Conservation (phyloP, 208 protist genomes). For the Trypanosoma scelopori region DNA sequence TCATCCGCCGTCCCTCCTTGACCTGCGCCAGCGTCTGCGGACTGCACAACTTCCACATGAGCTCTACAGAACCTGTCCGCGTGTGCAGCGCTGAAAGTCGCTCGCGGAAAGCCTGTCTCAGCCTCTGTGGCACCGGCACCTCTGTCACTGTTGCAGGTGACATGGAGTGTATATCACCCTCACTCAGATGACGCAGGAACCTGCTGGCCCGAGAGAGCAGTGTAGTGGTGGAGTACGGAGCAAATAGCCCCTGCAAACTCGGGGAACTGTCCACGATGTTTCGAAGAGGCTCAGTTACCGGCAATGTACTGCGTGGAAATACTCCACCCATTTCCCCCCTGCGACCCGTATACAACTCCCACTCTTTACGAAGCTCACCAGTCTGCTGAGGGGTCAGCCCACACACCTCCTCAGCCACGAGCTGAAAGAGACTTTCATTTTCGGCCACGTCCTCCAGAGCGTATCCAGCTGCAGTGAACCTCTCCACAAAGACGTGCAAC, state of each 20-base stretch:
- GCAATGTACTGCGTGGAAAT: too few relatives aligned
- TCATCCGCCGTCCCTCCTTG: constrained; percentile 29
- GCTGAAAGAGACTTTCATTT: constrained; percentile 60
- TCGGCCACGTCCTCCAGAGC: constrained; percentile 51
- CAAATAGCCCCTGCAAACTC: not conserved
- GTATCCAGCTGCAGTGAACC: constrained; percentile 57
- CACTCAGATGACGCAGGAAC: constrained; percentile 15
- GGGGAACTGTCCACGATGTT: not conserved
- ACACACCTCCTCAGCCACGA: constrained; percentile 56
- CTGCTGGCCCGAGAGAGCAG: constrained; percentile 4
- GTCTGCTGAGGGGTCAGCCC: constrained; percentile 55
- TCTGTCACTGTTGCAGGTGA: constrained; percentile 12
- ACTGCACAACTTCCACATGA: constrained; percentile 69
- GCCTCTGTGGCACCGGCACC: constrained; percentile 1
- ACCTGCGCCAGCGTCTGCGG: constrained; percentile 43
- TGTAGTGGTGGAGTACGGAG: constrained; percentile 1
- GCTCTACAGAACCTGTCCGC: constrained; percentile 23
- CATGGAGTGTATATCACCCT: not conserved
- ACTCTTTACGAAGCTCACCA: constrained; percentile 42
- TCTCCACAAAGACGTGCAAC: constrained; percentile 48
- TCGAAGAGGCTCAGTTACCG: not conserved
- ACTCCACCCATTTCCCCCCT: not conserved
- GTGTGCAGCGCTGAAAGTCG: constrained; percentile 8
- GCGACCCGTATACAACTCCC: constrained; percentile 16
- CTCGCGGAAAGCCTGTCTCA: constrained; percentile 9